These are phyloP conservation scores for Kurtzmaniella fragi DNA, from an alignment of 805 yeast genomes.

Conservation along the genomic window DNA sequence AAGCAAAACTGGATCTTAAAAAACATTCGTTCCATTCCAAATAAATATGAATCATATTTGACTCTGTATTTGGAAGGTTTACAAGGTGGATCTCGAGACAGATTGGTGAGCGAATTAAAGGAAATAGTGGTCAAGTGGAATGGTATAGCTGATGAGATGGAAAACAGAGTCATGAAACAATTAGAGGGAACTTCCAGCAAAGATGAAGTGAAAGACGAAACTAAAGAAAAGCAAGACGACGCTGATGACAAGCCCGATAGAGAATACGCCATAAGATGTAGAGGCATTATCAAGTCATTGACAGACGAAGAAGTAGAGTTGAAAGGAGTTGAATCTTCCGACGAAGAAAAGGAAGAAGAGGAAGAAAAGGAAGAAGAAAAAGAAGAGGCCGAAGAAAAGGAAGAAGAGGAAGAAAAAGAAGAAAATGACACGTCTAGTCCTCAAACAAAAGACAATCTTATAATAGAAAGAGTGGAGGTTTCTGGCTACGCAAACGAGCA, in stretches of 20 bases:
- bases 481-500: constrained; percentile 13
- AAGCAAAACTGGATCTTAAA: constrained; percentile 82
- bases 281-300: constrained; percentile 25
- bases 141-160: constrained; percentile 36
- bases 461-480: constrained; percentile 42
- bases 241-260: constrained; percentile 22
- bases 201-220: constrained; percentile 4
- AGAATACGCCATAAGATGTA: constrained; percentile 40
- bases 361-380: constrained; percentile 7
- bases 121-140: constrained; percentile 55
- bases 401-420: constrained; percentile 5
- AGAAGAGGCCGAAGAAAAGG: constrained; percentile 4
- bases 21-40: constrained; percentile 50
- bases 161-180: constrained; percentile 33
- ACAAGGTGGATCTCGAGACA: constrained; percentile 64
- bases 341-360: constrained; percentile 3
- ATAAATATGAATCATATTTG: constrained; percentile 47
- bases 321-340: constrained; percentile 20
- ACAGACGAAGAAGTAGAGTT: constrained; percentile 37
- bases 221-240: constrained; percentile 10
- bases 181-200: constrained; percentile 17
- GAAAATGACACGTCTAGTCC: neutral
- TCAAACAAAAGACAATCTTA: constrained; percentile 20
- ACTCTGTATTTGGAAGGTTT: constrained; percentile 51
- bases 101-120: constrained; percentile 48